Conservation (phyloP, 1,139 yeast species). For the Lizanozyma gosingica region DNA sequence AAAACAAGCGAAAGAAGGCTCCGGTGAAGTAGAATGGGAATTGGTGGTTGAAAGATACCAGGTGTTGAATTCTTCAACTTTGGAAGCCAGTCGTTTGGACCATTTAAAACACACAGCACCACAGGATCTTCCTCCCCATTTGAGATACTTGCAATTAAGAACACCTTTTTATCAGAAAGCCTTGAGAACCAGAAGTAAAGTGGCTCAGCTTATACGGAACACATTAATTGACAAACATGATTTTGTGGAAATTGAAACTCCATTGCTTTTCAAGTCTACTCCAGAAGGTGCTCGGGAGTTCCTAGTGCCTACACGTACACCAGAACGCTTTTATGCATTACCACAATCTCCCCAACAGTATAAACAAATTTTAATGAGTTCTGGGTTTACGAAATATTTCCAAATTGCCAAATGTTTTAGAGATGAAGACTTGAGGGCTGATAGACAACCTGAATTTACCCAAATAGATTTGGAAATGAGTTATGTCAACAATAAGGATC, state of each 20-base stretch:
- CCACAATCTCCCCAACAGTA: conserved; percentile 98
- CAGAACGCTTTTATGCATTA: conserved; percentile 64
- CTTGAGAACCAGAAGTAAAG: conserved; percentile 51
- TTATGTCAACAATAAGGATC: conserved; percentile 58
- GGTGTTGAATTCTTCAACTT: conserved; percentile 56
- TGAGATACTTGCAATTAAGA: conserved; percentile 73
- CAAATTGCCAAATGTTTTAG: conserved; percentile 92
- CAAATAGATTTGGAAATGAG: conserved; percentile 94
- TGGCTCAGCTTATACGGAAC: conserved; percentile 47
- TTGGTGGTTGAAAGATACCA: conserved; percentile 43
- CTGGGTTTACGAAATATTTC: conserved; percentile 79
- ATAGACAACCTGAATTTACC: conserved; percentile 96
- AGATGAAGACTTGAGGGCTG: conserved; percentile 91
- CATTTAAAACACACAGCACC: conserved; percentile 43
- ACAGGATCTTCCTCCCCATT: conserved; percentile 62
- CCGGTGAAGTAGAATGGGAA: conserved; percentile 37
- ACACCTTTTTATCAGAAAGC: conserved; percentile 51
- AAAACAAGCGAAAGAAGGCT: conserved; percentile 20
- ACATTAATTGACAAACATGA: conserved; percentile 33
- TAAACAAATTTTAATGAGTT: conserved; percentile 88
- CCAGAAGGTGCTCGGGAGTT: conserved; percentile 98
- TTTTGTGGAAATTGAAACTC: conserved; percentile 88
- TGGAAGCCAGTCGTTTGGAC: conserved; percentile 65
- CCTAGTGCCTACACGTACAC: conserved; percentile 76
- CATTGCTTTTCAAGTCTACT: conserved; percentile 84